Evolutionary conservation across 257 asterid genomes (phyloP), one percentile per base, ranked within the genome.

Genomic region (Primulina huaijiensis): DNA sequence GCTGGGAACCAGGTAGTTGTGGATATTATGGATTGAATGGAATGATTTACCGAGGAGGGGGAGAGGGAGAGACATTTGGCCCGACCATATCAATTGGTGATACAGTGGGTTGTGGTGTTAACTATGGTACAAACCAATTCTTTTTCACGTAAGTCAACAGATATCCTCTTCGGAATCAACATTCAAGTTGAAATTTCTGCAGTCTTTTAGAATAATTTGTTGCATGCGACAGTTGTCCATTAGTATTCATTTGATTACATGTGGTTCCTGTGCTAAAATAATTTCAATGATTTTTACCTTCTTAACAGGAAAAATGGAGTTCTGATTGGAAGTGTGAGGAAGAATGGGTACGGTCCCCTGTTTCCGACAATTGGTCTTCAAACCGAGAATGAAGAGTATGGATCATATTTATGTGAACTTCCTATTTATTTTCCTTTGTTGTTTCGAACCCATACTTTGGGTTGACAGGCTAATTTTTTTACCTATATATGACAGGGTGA

Each of bases 11-110:
- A 62, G 89, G 88, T 78, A 91, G 93, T 77, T 91, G 70, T n/a
- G 99, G 99, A 62, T 94, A 94, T 85, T 97, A 86, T 70, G 97
- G 97, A 34, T 97, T 85, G 75, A 96, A 91, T 77, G 97, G 97
- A 20, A 79, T 79, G 59, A 90, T 94, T 64, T 91, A 91, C 72
- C 96, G 86, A 68, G 99, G 97, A 43, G 90, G 83, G 53, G 97
- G 83, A 59, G 88, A 88, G 72, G 99, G 99, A 77, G 97, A 91
- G 61, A 19, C 84, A 7, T 91, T 94, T 81, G 97, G 97, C 53
- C 96, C 99, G 53, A 84, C 89, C 40, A 88, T 64, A 72, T 79
- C 96, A 58, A 78, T 92, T 31, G 97, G 92, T 64, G 99, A 94
- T 77, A 89, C 90, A 8, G 89, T 91, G 78, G 99, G 99, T 37